Evolutionary conservation across 768 basidiomycete species (phyloP).

Genomic region (Lactifluus piperatus): DNA sequence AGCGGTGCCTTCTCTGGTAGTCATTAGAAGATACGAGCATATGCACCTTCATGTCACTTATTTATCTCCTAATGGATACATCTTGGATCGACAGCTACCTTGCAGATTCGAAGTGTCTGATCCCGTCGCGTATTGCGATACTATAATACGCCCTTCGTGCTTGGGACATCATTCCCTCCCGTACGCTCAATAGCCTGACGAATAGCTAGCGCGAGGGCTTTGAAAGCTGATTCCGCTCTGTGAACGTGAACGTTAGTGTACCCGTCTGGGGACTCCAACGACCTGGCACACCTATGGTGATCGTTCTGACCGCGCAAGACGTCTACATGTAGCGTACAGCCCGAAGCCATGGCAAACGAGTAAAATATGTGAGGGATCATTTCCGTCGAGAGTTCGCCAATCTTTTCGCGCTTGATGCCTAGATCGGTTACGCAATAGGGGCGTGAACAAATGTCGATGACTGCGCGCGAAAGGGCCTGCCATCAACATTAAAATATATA

Average conservation of each 20-base stretch:
- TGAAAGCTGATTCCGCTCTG: constrained; percentile 97
- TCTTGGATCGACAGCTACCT: neutral
- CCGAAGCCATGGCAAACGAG: constrained; percentile 95
- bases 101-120: neutral
- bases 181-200: constrained; percentile 89
- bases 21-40: neutral
- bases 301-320: constrained; percentile 94
- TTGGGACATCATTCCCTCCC: constrained; percentile 84
- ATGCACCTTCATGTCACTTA: neutral
- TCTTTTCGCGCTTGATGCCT: constrained; percentile 79
- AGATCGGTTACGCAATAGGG: constrained; percentile 94
- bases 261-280: neutral
- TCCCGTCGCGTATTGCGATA: neutral
- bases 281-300: constrained; percentile 73
- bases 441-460: constrained; percentile 96
- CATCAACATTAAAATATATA: neutral
- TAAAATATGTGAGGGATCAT: constrained; percentile 98
- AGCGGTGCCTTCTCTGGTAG: constrained; percentile 73
- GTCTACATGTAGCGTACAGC: constrained; percentile 90
- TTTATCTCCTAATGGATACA: neutral
- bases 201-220: constrained; percentile 92
- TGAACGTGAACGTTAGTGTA: neutral
- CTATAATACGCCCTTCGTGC: constrained; percentile 90
- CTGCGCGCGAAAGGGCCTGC: constrained; percentile 89
- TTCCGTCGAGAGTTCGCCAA: constrained; percentile 92